Evolutionary conservation across 768 basidiomycete genomes (phyloP), one percentile per base, ranked within the genome.

Genomic region (Russula dissimulans): DNA sequence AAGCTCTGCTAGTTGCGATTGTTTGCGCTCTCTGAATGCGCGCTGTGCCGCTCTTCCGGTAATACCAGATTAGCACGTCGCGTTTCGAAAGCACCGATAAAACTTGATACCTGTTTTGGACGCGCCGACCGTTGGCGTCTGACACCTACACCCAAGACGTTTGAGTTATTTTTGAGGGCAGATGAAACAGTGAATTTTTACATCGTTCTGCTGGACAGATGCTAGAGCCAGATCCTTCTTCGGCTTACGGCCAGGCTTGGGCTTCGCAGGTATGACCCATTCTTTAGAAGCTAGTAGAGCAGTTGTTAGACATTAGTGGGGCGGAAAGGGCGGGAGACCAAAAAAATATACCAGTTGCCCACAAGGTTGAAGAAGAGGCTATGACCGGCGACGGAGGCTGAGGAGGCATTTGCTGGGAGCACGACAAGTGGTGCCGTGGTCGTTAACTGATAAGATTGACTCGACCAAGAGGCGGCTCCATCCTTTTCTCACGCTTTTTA

Each of bases 11-110:
- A 94, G 85, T 68, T 92, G 91, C 4, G 87, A 84, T 69, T 93
- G 90, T 73, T 90, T 93, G 61, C 91, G 82, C 69, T 93, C 91
- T 50, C 91, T 81, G 72, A 94, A 93, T 12, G 91, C 91, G 41
- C 91, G 86, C 69, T 94, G 91, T 12, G 91, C 91, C 34, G 87
- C 89, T 69, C 91, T 91, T 66, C 42, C 43, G 43, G 49, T 15
- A 44, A 53, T n/a, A 39, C 36, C 10, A 46, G 7, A 56, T 55
- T 52, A 58, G 56, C 52, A 41, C 18, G 57, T 58, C 22, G 14
- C 18, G 26, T 22, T 53, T 22, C n/a, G 22, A 39, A 55, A 39
- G 36, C 4, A 34, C 38, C 62, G 62, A 52, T 22, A 34, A 26
- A 52, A 54, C 15, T 18, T 3, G 46, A 34, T 39, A 67, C 88